Evolutionary conservation across 225 moss, liverwort and hornwort species (phyloP), one percentile per base, ranked within the genome.

Genomic region (Lunularia cruciata): DNA sequence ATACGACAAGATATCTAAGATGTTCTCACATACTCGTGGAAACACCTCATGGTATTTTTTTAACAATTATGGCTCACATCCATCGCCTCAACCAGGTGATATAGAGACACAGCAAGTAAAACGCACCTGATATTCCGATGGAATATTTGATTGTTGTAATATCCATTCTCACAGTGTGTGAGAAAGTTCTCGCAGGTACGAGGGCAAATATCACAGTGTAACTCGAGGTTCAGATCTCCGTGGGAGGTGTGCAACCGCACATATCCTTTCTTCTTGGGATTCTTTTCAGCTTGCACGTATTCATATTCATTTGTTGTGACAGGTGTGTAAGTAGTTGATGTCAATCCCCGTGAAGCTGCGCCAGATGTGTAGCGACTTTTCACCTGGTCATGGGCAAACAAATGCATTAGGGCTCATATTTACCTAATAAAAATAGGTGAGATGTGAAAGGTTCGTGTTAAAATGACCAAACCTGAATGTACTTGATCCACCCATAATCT

Each of bases 141-240:
- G 35, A 98, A 98, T 61, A 85, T 65, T 0, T 89, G 83, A 67
- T 82, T 87, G 76, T 98, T 78, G 51, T 98, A 98, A 67, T 93
- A 98, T 46, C 96, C 93, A 69, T 89, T 83, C 68, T 93, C 93
- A 57, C 89, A 91, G 0, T 88, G 80, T 18, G 93, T 98, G 70
- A 98, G 76, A 43, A 91, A 98, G 70, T 98, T 98, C 74, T 98
- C 96, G 76, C 96, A 98, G 32, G 96, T 80, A 22, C 96, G 84
- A 39, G 96, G 91, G 14, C 91, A 89, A 48, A 98, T 89, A 19
- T 93, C 96, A 58, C 91, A 88, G 33, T 98, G 93, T 46, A 98
- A 77, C 76, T 93, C 89, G 40, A 98, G 33, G 45, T 98, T 98
- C 20, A 98, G 64, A 67, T 93, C 96, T 16, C 96, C 96, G 60